phyloP scores from a whole-genome alignment of 139 green algal species.

The Picochlorum sp. region DNA sequence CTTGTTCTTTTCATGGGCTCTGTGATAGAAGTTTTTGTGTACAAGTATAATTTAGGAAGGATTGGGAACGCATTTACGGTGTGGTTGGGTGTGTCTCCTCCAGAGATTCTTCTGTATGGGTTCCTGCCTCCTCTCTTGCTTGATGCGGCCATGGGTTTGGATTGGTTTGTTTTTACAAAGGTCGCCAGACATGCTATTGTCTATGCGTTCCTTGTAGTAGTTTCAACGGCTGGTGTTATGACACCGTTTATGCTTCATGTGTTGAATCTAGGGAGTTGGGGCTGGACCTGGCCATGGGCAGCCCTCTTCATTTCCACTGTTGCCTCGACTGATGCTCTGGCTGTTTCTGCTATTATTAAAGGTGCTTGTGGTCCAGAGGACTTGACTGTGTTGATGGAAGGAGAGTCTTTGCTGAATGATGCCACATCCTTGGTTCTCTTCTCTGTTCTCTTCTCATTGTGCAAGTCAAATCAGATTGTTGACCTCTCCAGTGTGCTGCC shows the following conservation, averaged over 20 bases:
- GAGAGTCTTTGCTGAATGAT: constrained; percentile 81
- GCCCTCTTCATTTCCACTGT: constrained; percentile 66
- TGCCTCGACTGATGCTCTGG: constrained; percentile 69
- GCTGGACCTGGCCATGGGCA: constrained; percentile 61
- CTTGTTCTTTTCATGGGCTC: constrained; percentile 23
- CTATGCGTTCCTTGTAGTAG: constrained; percentile 62
- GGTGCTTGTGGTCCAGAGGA: constrained; percentile 50
- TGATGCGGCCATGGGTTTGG: constrained; percentile 51
- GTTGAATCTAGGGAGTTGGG: constrained; percentile 36
- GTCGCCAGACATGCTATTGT: constrained; percentile 42
- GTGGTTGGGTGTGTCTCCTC: constrained; percentile 50
- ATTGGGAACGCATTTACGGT: constrained; percentile 66
- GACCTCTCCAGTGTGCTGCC: constrained; percentile 16
- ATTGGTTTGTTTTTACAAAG: constrained; percentile 77
- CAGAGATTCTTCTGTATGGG: constrained; percentile 75
- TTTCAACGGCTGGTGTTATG: constrained; percentile 40
- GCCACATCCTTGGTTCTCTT: constrained; percentile 72
- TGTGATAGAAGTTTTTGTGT: constrained; percentile 38
- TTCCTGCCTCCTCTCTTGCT: constrained; percentile 69
- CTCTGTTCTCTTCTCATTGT: constrained; percentile 49
- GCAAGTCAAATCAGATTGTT: neutral
- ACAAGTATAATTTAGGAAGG: constrained; percentile 45
- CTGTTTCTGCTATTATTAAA: constrained; percentile 56
- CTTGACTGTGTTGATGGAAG: constrained; percentile 66
- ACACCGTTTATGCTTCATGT: constrained; percentile 72